Conservation (phyloP, 305 asterid species). For the Fraxinus dipetala region DNA sequence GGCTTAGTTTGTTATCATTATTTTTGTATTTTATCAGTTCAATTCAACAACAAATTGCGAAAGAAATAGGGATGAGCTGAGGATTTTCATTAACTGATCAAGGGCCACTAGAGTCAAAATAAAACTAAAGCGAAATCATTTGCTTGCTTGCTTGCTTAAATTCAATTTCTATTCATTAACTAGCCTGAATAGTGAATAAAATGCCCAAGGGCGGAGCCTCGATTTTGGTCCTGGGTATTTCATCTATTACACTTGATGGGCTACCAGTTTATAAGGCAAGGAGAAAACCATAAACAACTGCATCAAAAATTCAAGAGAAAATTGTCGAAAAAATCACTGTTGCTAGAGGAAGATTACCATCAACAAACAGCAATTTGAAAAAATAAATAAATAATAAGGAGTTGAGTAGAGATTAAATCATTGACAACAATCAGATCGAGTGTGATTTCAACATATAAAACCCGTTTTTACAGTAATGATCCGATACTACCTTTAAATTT, state of each 20-base stretch:
- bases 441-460: background rate
- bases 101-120: background rate
- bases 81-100: background rate
- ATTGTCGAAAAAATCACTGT: background rate
- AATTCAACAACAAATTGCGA: background rate
- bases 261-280: background rate
- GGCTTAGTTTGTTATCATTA: background rate
- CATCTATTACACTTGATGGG: background rate
- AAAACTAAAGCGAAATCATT: background rate
- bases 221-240: background rate
- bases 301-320: background rate
- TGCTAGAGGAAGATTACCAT: background rate
- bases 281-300: background rate
- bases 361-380: background rate
- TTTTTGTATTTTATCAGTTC: background rate
- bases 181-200: background rate
- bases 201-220: background rate
- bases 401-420: background rate
- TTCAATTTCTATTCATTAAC: background rate
- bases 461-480: background rate
- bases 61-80: background rate
- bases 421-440: background rate
- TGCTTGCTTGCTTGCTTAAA: background rate
- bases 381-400: background rate
- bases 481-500: background rate